Evolutionary conservation across 495 filamentous ascomycete species (phyloP), one percentile per base, ranked within the genome.

Genomic region (Penicillium chermesinum): DNA sequence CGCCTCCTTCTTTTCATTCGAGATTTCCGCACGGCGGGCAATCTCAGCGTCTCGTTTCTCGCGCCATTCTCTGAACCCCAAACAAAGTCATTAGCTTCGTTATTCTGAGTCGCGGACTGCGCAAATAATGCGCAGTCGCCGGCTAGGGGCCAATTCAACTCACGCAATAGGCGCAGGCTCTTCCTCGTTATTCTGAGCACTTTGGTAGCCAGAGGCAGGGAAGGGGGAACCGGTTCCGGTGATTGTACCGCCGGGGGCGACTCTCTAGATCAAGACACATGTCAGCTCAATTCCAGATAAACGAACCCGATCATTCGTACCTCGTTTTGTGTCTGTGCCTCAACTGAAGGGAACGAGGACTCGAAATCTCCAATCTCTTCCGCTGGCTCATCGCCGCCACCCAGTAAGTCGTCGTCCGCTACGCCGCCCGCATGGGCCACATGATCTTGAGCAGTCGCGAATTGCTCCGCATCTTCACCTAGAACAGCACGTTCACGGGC

Each of bases 391-490:
- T 64, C 57, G 48, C 67, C 80, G 37, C 82, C 87, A 27, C 87
- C 89, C 38, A 95, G 73, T 36, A 96, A 74, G 61, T 91, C 84
- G 55, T 88, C 85, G 39, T 75, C 77, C 48, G 69, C 75, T 46
- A 77, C 77, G 45, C 66, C 67, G 36, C 70, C 67, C 9, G 53
- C 45, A 44, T 69, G 72, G 38, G 71, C 71, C 51, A 73, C 77
- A 50, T 80, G 83, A 66, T 96, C 89, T 60, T 84, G 79, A 39
- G 84, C 67, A 17, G 89, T 85, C 34, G 87, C 80, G 63, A 98
- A 98, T 72, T 90, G 88, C 48, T 86, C 78, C 41, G 93, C 93
- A 62, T 96, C 91, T 55, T 94, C 94, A 41, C 93, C 93, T 2
- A 97, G 81, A 12, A 83, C 72, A 4, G 90, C 91, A 45, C 88